Percentiles rank a stretch among this genome's conserved stretches.
Conservation (phyloP, 208 protist species). For the Acanthamoeba lenticulata region DNA sequence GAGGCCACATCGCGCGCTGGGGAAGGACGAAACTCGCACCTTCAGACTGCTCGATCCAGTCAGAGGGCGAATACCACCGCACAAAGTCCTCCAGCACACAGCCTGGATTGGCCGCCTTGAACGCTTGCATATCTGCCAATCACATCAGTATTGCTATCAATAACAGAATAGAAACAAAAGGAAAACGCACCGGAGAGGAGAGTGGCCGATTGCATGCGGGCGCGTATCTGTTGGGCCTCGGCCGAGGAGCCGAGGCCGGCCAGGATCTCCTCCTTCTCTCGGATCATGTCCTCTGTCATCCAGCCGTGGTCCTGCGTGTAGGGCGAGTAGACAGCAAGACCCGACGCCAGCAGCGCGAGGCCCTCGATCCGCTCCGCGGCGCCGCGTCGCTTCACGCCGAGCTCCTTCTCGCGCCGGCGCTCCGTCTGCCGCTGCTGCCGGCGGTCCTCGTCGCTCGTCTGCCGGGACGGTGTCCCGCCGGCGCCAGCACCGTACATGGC, state of each 20-base stretch:
- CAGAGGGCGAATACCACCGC: conserved; percentile 82
- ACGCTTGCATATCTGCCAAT: conserved; percentile 77
- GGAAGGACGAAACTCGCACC: background rate
- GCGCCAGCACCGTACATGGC: background rate
- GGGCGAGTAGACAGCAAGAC: conserved; percentile 3
- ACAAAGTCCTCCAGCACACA: conserved; percentile 80
- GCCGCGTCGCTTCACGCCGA: background rate
- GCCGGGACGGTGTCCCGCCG: background rate
- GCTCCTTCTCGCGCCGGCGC: background rate
- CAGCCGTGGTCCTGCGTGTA: conserved; percentile 39
- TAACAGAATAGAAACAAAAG: conserved; percentile 4
- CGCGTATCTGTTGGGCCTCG: conserved; percentile 38
- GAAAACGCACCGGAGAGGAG: conserved; percentile 29
- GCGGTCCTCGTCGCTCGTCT: background rate
- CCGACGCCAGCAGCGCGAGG: background rate
- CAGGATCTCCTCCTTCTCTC: conserved; percentile 52
- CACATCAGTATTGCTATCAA: background rate
- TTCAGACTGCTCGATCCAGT: conserved; percentile 76
- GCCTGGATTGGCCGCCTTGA: conserved; percentile 82
- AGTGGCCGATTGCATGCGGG: conserved; percentile 61
- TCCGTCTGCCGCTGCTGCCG: background rate
- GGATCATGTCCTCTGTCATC: conserved; percentile 73
- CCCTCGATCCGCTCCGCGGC: background rate
- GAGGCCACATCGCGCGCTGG: no score
- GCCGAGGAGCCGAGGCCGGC: background rate